phyloP scores from a whole-genome alignment of 2,329 filamentous ascomycete genomes.

The Eurotiales sp. region DNA sequence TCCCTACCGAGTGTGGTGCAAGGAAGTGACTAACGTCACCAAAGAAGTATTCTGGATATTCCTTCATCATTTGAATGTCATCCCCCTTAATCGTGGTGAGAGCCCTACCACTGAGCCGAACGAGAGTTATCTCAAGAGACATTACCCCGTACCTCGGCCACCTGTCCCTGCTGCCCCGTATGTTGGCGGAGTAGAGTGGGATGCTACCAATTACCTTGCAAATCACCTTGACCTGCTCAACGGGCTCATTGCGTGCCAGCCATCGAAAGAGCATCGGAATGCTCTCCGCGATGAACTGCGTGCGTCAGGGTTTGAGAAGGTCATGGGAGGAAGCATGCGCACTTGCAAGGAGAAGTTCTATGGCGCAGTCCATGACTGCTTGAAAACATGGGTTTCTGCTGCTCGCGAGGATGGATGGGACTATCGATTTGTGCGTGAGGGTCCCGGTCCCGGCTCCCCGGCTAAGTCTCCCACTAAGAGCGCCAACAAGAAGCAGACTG shows the following conservation, averaged over 20 bases:
- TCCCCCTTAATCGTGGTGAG: constrained; percentile 50
- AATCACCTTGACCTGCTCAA: constrained; percentile 91
- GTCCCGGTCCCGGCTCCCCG: constrained; percentile 38
- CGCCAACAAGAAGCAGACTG: constrained; percentile 43
- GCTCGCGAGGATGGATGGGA: constrained; percentile 87
- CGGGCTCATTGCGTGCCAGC: constrained; percentile 78
- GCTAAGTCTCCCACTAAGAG: constrained; percentile 48
- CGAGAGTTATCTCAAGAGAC: constrained; percentile 46
- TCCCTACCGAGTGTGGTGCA: constrained; percentile 91
- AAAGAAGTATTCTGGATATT: constrained; percentile 99
- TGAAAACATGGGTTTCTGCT: constrained; percentile 86
- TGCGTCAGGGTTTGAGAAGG: constrained; percentile 85
- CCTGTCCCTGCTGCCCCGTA: constrained; percentile 93
- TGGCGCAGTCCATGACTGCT: constrained; percentile 79
- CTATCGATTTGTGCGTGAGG: constrained; percentile 67
- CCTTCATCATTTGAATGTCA: constrained; percentile 85
- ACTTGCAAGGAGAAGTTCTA: constrained; percentile 99
- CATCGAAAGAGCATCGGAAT: constrained; percentile 68
- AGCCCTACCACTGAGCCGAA: constrained; percentile 26
- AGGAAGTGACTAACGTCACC: constrained; percentile 85
- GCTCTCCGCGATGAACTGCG: constrained; percentile 70
- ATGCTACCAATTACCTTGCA: constrained; percentile 93
- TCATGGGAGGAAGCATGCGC: constrained; percentile 77
- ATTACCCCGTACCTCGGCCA: constrained; percentile 80
- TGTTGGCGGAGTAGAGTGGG: constrained; percentile 96